phyloP scores from a whole-genome alignment of 805 yeast genomes.

The Blastobotrys muscicola region DNA sequence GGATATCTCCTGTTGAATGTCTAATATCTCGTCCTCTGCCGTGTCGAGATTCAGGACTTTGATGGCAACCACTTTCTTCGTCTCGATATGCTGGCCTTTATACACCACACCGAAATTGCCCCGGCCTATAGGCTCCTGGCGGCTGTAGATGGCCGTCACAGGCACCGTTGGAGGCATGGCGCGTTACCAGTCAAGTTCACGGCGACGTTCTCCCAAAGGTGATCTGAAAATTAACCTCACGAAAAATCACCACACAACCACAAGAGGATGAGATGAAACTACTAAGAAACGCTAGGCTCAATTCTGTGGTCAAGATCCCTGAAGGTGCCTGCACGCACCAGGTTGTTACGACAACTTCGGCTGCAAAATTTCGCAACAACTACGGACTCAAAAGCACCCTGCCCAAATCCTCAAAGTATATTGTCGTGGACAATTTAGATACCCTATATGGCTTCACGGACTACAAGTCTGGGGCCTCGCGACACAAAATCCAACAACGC shows the following conservation, averaged over 20 bases:
- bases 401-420: conserved; percentile 52
- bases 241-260: background rate
- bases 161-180: conserved; percentile 7
- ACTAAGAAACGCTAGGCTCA: background rate
- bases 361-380: conserved; percentile 54
- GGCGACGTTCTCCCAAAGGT: background rate
- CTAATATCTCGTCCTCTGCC: conserved; percentile 86
- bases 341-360: conserved; percentile 57
- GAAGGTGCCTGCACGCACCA: conserved; percentile 43
- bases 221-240: too few relatives aligned
- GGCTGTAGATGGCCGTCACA: conserved; percentile 43
- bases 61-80: conserved; percentile 80
- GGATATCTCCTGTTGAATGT: conserved; percentile 88
- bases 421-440: conserved; percentile 59
- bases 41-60: conserved; percentile 89
- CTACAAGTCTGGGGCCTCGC: conserved; percentile 55
- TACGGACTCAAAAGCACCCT: conserved; percentile 67
- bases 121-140: conserved; percentile 87
- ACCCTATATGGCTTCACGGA: conserved; percentile 58
- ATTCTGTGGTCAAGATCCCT: background rate
- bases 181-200: background rate
- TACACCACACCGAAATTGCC: conserved; percentile 97
- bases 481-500: conserved; percentile 50
- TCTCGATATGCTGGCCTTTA: conserved; percentile 51
- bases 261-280: too few relatives aligned